phyloP scores from a whole-genome alignment of 148 eudicot species.

The Vaccinium myrtillus region DNA sequence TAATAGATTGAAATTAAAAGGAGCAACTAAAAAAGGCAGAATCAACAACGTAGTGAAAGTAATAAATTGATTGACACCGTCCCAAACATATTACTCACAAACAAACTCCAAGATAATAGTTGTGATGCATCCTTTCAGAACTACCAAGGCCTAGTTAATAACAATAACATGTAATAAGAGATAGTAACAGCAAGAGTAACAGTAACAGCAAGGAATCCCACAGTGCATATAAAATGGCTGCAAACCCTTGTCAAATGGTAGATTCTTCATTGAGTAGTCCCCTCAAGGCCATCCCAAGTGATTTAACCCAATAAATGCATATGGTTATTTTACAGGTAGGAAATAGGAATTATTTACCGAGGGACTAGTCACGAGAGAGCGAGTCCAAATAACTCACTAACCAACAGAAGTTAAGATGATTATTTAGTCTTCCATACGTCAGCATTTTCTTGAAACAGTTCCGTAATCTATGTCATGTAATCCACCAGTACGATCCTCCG shows the following conservation, averaged over 20 bases:
- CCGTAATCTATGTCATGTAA: neutral
- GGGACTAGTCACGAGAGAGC: neutral
- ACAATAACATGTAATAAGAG: neutral
- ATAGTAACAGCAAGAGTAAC: neutral
- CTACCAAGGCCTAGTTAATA: neutral
- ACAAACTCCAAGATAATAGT: neutral
- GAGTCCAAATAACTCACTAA: neutral
- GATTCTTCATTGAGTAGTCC: neutral
- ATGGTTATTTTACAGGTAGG: neutral
- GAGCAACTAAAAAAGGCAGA: neutral
- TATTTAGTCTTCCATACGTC: neutral
- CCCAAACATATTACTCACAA: neutral
- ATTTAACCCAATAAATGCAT: neutral
- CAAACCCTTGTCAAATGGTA: neutral
- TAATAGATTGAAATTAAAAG: neutral
- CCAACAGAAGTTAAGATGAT: no score
- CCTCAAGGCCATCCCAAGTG: neutral
- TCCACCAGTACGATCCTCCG: neutral
- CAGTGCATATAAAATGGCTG: neutral
- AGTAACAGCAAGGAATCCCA: neutral
- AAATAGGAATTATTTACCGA: neutral
- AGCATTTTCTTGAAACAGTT: neutral
- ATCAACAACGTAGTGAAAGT: neutral
- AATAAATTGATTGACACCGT: neutral
- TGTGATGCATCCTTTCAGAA: neutral